Base-by-base conservation (phyloP, 116 monocot genomes). In the Trichopus zeylanicus region DNA sequence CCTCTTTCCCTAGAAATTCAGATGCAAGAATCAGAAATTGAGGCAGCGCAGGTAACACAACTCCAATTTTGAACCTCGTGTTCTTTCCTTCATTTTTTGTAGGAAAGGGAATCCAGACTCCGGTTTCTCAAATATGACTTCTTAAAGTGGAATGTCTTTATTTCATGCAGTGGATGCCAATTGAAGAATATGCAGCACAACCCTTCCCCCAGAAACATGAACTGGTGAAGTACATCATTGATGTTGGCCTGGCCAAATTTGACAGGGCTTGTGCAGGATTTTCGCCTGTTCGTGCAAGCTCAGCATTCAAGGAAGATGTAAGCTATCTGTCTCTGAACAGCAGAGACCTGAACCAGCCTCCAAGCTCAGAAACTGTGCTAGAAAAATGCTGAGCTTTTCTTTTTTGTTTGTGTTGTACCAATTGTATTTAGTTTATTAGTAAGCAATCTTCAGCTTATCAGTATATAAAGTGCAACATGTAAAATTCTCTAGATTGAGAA, bases 1-100 rank as follows among this genome's bases (percentile, higher is more conserved):
- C 81, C 95, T 13, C 76, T 87, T 53, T 86, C 90, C 12, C 81
- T 75, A 53, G 76, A 83, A 42, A 95, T 95, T 70, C 76, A 79
- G 22, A 78, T 71, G 55, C 95, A 95, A 69, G 95, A 90, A 62
- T 83, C 81, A 67, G 95, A 95, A 74, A 89, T 95, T 53, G 86
- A 89, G 55, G 95, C 78, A 30, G 83, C 86, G 23, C 61, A 76
- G 86, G 95, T 95, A 85, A 67, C 21, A 28, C 35, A 54, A 48
- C 6, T n/a, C 53, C 20, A 7, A n/a, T n/a, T n/a, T n/a, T n/a
- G n/a, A n/a, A 12, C 47, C 1, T 38, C 26, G 2, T n/a, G 29
- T 32, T 28, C 12, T 23, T 11, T 7, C 31, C 29, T 49, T 56
- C 24, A 7, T 9, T 56, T n/a, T n/a, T n/a, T n/a, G n/a, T n/a